Conservation (phyloP, 352 stramenopile species). For the Thalassiosira oceanica region DNA sequence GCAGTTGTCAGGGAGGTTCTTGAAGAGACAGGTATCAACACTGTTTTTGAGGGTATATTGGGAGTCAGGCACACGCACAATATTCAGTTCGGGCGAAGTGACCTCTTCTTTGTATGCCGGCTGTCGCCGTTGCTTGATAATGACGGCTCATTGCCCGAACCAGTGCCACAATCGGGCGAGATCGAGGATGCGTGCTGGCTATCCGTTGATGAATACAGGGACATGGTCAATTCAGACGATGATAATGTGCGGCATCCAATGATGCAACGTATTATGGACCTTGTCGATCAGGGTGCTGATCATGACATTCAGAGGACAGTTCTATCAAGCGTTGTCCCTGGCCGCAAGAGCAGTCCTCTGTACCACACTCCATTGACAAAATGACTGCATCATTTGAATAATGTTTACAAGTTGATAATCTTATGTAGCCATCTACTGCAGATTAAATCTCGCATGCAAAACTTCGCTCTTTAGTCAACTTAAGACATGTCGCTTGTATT, state of each 20-base stretch:
- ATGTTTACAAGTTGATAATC: too few species aligned
- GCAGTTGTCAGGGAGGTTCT: slow-evolving; percentile 73
- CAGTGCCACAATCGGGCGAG: slow-evolving; percentile 68
- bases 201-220: slow-evolving; percentile 58
- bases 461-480: too few species aligned
- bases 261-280: slow-evolving; percentile 65
- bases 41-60: slow-evolving; percentile 63
- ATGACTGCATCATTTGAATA: too few species aligned
- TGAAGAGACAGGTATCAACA: slow-evolving; percentile 79
- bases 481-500: too few species aligned
- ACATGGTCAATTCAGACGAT: slow-evolving; percentile 56
- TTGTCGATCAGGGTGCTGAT: slow-evolving; percentile 46
- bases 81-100: slow-evolving; percentile 62
- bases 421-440: too few species aligned
- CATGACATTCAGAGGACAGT: slow-evolving; percentile 58
- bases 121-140: slow-evolving; percentile 65
- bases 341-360: slow-evolving; percentile 55
- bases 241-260: slow-evolving; percentile 61
- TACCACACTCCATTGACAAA: slow-evolving; percentile 63
- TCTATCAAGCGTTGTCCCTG: slow-evolving; percentile 64
- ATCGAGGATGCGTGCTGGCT: slow-evolving; percentile 73
- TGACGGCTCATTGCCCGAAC: slow-evolving; percentile 45
- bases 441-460: too few species aligned
- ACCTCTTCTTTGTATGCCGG: slow-evolving; percentile 81
- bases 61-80: slow-evolving; percentile 75